phyloP scores from a whole-genome alignment of 495 filamentous ascomycete genomes.

The Podospora anserina region DNA sequence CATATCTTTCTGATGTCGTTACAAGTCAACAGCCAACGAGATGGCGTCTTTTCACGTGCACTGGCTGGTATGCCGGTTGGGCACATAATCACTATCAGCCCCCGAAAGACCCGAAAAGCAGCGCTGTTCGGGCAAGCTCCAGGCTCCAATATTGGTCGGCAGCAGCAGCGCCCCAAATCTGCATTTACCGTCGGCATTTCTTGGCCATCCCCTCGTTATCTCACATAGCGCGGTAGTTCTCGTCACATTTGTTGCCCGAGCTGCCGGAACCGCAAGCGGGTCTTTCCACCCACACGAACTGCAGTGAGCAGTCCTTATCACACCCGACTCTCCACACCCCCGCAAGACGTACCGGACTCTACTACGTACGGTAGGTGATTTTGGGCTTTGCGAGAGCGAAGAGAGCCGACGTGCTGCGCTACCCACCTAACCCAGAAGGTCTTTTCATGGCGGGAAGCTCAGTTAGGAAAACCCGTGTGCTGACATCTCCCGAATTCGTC shows the following conservation, averaged over 20 bases:
- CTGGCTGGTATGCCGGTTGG: not conserved
- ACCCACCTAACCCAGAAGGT: not conserved
- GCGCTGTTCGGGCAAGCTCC: not conserved
- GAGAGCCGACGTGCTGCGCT: not conserved
- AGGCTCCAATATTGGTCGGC: not conserved
- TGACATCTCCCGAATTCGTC: not conserved
- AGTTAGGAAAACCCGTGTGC: not conserved
- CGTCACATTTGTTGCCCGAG: not conserved
- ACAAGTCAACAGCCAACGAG: not conserved
- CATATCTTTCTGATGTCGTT: not conserved
- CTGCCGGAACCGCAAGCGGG: not conserved
- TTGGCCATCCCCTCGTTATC: not conserved
- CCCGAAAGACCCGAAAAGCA: not conserved
- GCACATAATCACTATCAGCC: not conserved
- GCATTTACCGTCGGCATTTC: not conserved
- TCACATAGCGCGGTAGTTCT: not conserved
- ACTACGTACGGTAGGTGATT: too few species aligned
- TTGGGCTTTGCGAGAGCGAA: too few species aligned
- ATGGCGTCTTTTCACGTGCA: not conserved
- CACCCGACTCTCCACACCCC: not conserved
- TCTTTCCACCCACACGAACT: not conserved
- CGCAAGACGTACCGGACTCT: not conserved
- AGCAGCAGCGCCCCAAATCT: not conserved
- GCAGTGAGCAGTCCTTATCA: not conserved
- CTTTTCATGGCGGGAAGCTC: not conserved